These are phyloP conservation scores for Aspergillus texensis DNA, from an alignment of 2,329 filamentous ascomycete species.

Conservation along the genomic window DNA sequence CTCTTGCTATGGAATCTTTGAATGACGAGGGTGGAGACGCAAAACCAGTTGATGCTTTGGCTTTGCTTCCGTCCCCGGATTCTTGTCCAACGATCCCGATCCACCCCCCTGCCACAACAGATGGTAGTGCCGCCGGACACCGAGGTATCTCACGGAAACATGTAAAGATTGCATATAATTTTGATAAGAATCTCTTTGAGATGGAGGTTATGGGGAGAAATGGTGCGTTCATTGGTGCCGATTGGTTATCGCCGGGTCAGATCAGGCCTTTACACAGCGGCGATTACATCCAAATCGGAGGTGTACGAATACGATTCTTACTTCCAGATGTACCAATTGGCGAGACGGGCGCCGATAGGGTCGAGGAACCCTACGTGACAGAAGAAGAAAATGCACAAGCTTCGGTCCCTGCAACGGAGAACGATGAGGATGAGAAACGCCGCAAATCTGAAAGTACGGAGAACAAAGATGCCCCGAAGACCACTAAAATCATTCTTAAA, in stretches of 20 bases:
- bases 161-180: slow-evolving; percentile 63
- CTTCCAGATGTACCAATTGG: slow-evolving; percentile 55
- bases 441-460: slow-evolving; percentile 29
- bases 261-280: slow-evolving; percentile 57
- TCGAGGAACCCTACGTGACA: slow-evolving; percentile 43
- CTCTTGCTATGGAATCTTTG: slow-evolving; percentile 49
- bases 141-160: slow-evolving; percentile 65
- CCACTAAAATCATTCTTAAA: slow-evolving; percentile 33
- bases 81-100: slow-evolving; percentile 62
- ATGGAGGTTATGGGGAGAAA: slow-evolving; percentile 63
- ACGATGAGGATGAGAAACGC: slow-evolving; percentile 38
- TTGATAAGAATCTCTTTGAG: slow-evolving; percentile 58
- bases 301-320: slow-evolving; percentile 59
- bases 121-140: slow-evolving; percentile 52
- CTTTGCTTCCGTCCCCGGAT: slow-evolving; percentile 53
- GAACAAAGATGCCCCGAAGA: slow-evolving; percentile 31
- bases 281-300: slow-evolving; percentile 61
- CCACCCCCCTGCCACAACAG: slow-evolving; percentile 55
- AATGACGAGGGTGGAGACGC: slow-evolving; percentile 39
- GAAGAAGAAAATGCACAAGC: slow-evolving; percentile 37
- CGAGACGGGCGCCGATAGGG: slow-evolving; percentile 51
- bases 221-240: slow-evolving; percentile 58
- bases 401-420: slow-evolving; percentile 42
- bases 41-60: slow-evolving; percentile 50
- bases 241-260: slow-evolving; percentile 51